Base-by-base conservation (phyloP, 2,329 filamentous ascomycete genomes). In the Colletotrichum trifolii region DNA sequence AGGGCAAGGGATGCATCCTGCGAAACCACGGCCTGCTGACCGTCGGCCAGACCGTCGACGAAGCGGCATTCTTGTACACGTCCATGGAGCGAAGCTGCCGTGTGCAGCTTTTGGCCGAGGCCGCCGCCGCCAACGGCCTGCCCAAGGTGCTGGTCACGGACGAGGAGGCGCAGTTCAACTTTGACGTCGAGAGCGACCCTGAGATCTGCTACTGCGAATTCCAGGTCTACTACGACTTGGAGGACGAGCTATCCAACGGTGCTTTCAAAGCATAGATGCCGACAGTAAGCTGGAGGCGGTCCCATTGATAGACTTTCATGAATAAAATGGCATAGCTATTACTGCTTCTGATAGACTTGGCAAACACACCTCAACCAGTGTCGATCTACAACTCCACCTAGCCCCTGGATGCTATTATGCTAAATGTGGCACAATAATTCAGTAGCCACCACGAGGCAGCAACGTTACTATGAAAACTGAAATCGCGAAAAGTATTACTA, bases 11-110 rank as follows among this genome's bases (percentile, higher is more conserved):
- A 1, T 81, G 87, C 69, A 89, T 92, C 39, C 76, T 93, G 50
- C 80, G 88, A 61, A 93, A 93, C 72, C 91, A 93, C 70, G 91
- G 91, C 0, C 76, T 93, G 11, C 70, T 93, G 54, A 92, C 89
- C 0, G 89, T 91, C 0, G 91, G 91, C 0, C 71, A 74, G 4
- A 93, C 89, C 0, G 90, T 93, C 2, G 91, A 93, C 69, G 91
- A 93, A 75, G 90, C 91, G 0, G 89, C 89, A 0, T 92, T 88
- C 73, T 75, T 91, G 60, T 92, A 90, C 73, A 88, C 86, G 0
- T 78, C 88, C 6, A 82, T 92, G 77, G 90, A 93, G 74, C 82
- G 87, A 36, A 86, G 83, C 10, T 93, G 90, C 72, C 83, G 87
- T 57, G 82, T 90, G 13, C 91, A 93, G 75, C 76, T 93, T 43